A percentile compares a stretch with the other conserved stretches of the same genome.
Conservation (phyloP, 441 rosid species). For the Biscutella laevigata region DNA sequence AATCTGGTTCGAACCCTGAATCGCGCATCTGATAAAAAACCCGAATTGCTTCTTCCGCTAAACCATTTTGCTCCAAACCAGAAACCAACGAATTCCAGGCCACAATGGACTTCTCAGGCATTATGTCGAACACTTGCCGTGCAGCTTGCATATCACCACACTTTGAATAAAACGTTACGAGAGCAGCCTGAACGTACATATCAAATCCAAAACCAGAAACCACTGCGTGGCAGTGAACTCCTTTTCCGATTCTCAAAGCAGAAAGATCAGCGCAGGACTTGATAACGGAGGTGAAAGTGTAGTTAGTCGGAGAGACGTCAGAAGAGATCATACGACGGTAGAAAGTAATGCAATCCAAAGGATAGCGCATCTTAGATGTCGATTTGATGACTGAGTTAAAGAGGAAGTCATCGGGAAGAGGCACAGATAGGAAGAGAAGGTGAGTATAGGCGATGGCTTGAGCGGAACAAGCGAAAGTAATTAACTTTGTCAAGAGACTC, state of each 20-base stretch:
- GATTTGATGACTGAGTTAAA: conserved; percentile 53
- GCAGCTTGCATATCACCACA: conserved; percentile 39
- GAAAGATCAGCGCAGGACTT: conserved; percentile 61
- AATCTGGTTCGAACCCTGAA: conserved; percentile 45
- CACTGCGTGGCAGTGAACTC: conserved; percentile 50
- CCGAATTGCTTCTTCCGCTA: conserved; percentile 47
- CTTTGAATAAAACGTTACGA: conserved; percentile 49
- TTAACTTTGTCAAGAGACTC: conserved; percentile 65
- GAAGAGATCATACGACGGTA: conserved; percentile 44
- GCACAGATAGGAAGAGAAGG: conserved; percentile 41
- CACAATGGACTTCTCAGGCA: conserved; percentile 55
- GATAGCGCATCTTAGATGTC: conserved; percentile 42
- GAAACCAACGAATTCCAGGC: conserved; percentile 86
- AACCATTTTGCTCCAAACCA: conserved; percentile 72
- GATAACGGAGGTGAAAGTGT: conserved; percentile 63
- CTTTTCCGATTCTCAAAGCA: conserved; percentile 35
- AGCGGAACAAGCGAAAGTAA: conserved; percentile 50
- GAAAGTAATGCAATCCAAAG: conserved; percentile 39
- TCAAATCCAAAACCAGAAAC: conserved; percentile 48
- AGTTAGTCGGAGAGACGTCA: conserved; percentile 41
- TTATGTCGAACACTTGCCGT: conserved; percentile 58
- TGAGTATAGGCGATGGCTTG: conserved; percentile 44
- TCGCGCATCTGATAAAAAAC: conserved; percentile 51
- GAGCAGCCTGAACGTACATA: conserved; percentile 55
- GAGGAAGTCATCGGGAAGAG: conserved; percentile 63